Conservation (phyloP, 768 basidiomycete species). For the Cantharellus anzutake region DNA sequence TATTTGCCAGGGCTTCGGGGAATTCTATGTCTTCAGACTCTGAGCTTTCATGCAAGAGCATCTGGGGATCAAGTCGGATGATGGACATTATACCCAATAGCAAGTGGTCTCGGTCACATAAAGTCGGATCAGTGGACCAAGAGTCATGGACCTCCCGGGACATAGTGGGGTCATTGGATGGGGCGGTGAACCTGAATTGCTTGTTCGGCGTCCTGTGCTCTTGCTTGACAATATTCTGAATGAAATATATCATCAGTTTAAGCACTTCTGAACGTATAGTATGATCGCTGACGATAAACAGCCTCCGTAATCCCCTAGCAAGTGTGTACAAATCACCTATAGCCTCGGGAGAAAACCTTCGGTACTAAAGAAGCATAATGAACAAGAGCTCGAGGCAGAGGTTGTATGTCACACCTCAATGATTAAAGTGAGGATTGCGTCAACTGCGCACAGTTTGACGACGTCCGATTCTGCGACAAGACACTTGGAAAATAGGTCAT, state of each 20-base stretch:
- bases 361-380: background rate
- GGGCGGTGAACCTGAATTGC: too few species aligned
- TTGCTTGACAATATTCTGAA: too few species aligned
- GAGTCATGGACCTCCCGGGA: background rate
- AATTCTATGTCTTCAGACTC: constrained; percentile 4
- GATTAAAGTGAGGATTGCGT: constrained; percentile 47
- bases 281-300: background rate
- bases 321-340: background rate
- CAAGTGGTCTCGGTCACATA: constrained; percentile 35
- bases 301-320: background rate
- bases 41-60: constrained; percentile 29
- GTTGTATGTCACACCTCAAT: constrained; percentile 31
- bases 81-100: constrained; percentile 48
- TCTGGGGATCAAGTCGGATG: constrained; percentile 39
- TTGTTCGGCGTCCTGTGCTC: too few species aligned
- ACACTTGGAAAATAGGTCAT: constrained; percentile 41
- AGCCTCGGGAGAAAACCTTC: background rate
- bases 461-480: constrained; percentile 65
- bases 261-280: too few species aligned
- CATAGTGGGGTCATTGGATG: background rate
- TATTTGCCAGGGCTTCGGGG: background rate
- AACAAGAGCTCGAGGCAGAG: background rate
- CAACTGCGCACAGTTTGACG: constrained; percentile 58
- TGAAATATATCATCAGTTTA: too few species aligned
- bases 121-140: background rate